Evolutionary conservation across 768 basidiomycete species (phyloP), one percentile per base, ranked within the genome.

Genomic region (Kwoniella botswanensis): DNA sequence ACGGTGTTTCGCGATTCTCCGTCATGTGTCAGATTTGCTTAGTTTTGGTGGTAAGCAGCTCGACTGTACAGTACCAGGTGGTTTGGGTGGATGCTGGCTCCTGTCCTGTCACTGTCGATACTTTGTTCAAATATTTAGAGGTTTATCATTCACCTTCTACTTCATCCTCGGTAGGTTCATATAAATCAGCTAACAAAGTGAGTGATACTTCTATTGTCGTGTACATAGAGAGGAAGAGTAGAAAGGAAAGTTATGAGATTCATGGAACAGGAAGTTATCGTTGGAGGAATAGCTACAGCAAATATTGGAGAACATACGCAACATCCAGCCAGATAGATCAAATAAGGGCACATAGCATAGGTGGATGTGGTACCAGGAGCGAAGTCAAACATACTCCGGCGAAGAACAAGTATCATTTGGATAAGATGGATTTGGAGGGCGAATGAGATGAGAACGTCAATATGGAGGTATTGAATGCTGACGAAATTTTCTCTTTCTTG

Each of bases 141-240:
- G 18, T 67, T 67, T 29, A 18, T 56, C 26, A 11, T 62, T 21
- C 26, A n/a, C 41, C 41, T 68, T 60, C 52, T 46, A 61, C 54
- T 52, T 55, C 52, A 56, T 67, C 42, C 55, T 68, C 60, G 67
- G 67, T 63, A 62, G 60, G 60, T 68, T 63, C 60, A 61, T 62
- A 21, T n/a, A 53, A 68, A 56, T 44, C 13, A 70, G 56, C 68
- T 70, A 65, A 70, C 68, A 70, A 63, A 70, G 68, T 70, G 68
- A 70, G 68, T 70, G 18, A 41, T 62, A 35, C 4, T 21, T 53
- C 58, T 68, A 54, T n/a, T 22, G 11, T 61, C n/a, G 22, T 61
- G 1, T 46, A 55, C 54, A 55, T 55, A 12, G 54, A n/a, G 24
- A 24, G 21, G 54, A 55, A 12, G 17, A 9, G 54, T 21, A 22